Conservation (phyloP, 371 early-diverging fungal species). For the Lichtheimia ornata region DNA sequence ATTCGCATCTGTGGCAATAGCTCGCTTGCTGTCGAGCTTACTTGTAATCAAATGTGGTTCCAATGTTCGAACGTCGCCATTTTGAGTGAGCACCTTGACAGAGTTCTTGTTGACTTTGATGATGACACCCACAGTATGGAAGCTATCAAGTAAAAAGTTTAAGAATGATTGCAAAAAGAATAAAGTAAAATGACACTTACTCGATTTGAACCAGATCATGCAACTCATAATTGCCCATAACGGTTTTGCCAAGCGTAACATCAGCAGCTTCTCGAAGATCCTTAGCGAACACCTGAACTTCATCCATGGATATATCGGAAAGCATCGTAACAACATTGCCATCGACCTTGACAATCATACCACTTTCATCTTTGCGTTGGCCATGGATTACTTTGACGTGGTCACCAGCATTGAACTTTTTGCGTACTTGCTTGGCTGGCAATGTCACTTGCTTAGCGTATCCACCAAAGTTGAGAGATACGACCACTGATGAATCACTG, state of each 20-base stretch:
- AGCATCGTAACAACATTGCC: constrained; percentile 82
- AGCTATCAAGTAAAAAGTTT: constrained; percentile 32
- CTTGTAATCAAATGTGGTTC: constrained; percentile 72
- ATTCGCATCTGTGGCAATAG: constrained; percentile 77
- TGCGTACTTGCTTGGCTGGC: constrained; percentile 73
- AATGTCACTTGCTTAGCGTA: constrained; percentile 48
- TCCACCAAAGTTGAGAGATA: constrained; percentile 59
- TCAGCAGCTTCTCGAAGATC: constrained; percentile 81
- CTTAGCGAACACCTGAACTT: constrained; percentile 84
- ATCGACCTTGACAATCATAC: constrained; percentile 82
- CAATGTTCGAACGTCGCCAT: constrained; percentile 69
- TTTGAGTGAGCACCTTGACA: constrained; percentile 80
- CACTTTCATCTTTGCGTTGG: constrained; percentile 83
- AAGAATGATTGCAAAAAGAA: constrained; percentile 4
- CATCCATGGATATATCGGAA: constrained; percentile 74
- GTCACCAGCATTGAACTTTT: constrained; percentile 88
- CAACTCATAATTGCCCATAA: constrained; percentile 69
- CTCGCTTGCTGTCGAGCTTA: constrained; percentile 66
- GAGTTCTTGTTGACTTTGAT: constrained; percentile 79
- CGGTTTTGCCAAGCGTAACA: constrained; percentile 47
- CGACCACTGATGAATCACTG: constrained; percentile 62
- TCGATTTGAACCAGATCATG: constrained; percentile 88
- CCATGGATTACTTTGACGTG: constrained; percentile 95
- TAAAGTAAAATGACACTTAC: constrained; percentile 40
- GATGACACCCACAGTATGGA: constrained; percentile 80